Evolutionary conservation across 1,284 basidiomycete species (phyloP).

Genomic region (Meripilus lineatus): DNA sequence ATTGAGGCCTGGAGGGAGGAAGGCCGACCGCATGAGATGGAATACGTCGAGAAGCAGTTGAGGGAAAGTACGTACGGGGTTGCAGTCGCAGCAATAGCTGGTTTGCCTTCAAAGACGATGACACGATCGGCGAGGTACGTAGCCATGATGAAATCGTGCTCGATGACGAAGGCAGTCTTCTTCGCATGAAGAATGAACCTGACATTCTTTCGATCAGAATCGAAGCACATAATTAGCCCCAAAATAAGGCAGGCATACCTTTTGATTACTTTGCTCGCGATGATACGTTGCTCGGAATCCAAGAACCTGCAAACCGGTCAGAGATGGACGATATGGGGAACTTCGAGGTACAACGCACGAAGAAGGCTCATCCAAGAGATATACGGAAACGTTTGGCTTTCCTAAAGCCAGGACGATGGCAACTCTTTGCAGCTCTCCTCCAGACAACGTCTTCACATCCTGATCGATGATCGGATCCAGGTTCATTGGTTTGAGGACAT

Average conservation of each 20-base stretch:
- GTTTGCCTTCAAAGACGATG: conserved; percentile 90
- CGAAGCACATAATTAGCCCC: no score
- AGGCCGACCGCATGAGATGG: conserved; percentile 10
- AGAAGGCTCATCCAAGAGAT: conserved; percentile 85
- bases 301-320: conserved; percentile 84
- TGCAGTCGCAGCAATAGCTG: conserved; percentile 79
- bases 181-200: conserved; percentile 91
- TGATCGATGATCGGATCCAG: conserved; percentile 93
- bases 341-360: conserved; percentile 38
- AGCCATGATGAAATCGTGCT: conserved; percentile 98
- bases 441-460: conserved; percentile 93
- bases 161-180: conserved; percentile 96
- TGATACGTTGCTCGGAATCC: conserved; percentile 98
- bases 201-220: no score
- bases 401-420: conserved; percentile 89
- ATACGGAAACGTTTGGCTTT: conserved; percentile 78
- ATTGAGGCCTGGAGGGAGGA: conserved; percentile 57
- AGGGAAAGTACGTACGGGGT: conserved; percentile 58
- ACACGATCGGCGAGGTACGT: conserved; percentile 97
- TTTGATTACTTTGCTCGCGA: conserved; percentile 95
- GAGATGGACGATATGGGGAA: conserved; percentile 1
- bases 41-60: neutral
- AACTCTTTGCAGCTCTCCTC: conserved; percentile 94
- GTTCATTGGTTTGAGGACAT: conserved; percentile 95
- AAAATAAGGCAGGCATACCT: conserved; percentile 51